Conservation (phyloP, 2,329 filamentous ascomycete species). For the Ascochyta clinopodiicola region DNA sequence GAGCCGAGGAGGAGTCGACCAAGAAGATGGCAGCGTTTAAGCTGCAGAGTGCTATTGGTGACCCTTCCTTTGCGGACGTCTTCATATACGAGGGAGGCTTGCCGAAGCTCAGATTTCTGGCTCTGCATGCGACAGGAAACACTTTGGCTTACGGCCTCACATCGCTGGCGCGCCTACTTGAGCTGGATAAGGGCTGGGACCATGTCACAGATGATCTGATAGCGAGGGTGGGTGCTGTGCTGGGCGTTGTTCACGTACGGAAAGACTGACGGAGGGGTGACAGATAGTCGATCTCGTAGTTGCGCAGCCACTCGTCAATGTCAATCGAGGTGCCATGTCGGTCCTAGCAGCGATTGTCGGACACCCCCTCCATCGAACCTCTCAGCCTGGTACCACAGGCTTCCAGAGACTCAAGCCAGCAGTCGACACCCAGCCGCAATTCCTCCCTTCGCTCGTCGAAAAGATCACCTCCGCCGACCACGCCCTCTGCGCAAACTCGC, state of each 20-base stretch:
- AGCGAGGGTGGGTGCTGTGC: slow-evolving; percentile 60
- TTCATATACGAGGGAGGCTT: slow-evolving; percentile 92
- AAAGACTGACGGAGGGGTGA: slow-evolving; percentile 15
- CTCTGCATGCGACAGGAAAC: slow-evolving; percentile 86
- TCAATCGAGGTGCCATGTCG: slow-evolving; percentile 94
- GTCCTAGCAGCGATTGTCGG: slow-evolving; percentile 93
- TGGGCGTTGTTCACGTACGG: background rate
- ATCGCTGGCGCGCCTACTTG: slow-evolving; percentile 82
- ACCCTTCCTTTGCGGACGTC: slow-evolving; percentile 93
- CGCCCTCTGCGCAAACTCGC: slow-evolving; percentile 90
- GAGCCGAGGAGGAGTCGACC: slow-evolving; percentile 79
- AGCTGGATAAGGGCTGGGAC: slow-evolving; percentile 98
- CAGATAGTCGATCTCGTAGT: slow-evolving; percentile 90
- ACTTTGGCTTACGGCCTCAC: slow-evolving; percentile 95
- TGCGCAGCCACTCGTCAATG: slow-evolving; percentile 94
- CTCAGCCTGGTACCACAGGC: slow-evolving; percentile 73
- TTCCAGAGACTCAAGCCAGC: slow-evolving; percentile 92
- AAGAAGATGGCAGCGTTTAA: slow-evolving; percentile 99
- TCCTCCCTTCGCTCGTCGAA: slow-evolving; percentile 91
- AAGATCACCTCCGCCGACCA: slow-evolving; percentile 94
- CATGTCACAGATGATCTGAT: slow-evolving; percentile 77
- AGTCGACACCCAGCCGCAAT: slow-evolving; percentile 88
- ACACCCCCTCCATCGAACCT: slow-evolving; percentile 69
- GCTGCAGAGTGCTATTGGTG: slow-evolving; percentile 91
- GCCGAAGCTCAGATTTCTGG: slow-evolving; percentile 78